These are phyloP conservation scores for Penicillium subrubescens DNA, from an alignment of 495 filamentous ascomycete species.

Conservation along the genomic window DNA sequence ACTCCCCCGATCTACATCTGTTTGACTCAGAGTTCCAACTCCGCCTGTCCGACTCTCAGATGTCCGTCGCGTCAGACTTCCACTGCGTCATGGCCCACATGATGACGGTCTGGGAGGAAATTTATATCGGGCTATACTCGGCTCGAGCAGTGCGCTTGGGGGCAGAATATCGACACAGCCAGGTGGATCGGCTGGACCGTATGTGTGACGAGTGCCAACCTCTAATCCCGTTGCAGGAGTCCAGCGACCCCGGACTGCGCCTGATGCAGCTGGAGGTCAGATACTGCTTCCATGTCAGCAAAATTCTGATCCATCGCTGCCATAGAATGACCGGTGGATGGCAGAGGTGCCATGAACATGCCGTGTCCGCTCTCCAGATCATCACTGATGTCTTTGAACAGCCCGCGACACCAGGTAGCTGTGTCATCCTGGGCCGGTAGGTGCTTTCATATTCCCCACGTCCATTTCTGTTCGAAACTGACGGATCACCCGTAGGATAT, in stretches of 20 bases:
- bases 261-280: constrained; percentile 1
- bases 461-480: background rate
- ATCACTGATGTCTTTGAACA: constrained; percentile 2
- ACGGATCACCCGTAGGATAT: background rate
- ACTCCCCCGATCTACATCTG: background rate
- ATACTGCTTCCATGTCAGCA: constrained; percentile 3
- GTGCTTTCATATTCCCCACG: background rate
- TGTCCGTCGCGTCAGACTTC: background rate
- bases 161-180: background rate
- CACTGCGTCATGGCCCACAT: background rate
- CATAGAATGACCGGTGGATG: background rate
- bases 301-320: constrained; percentile 1
- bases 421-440: background rate
- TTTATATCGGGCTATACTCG: background rate
- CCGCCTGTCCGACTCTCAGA: background rate
- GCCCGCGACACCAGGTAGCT: background rate
- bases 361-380: background rate
- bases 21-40: constrained; percentile 1
- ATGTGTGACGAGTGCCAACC: background rate
- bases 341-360: background rate
- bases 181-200: constrained; percentile 1
- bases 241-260: background rate
- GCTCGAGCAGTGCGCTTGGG: background rate
- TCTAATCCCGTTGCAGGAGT: background rate
- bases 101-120: background rate